Conservation (phyloP, 140 eudicot genomes). For the Oenanthe javanica region DNA sequence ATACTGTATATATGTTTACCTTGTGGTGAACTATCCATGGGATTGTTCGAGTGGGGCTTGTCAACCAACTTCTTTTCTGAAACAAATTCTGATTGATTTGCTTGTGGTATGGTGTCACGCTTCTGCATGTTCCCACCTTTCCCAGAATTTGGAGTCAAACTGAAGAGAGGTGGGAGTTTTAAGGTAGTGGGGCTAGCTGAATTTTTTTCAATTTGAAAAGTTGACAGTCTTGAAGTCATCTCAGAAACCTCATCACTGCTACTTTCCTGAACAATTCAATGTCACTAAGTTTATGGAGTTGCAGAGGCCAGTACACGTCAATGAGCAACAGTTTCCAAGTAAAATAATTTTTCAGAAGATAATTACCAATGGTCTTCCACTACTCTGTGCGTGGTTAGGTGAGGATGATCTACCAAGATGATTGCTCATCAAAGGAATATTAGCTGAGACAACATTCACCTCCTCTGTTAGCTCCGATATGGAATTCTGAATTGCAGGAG, state of each 20-base stretch:
- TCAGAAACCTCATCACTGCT: conserved; percentile 60
- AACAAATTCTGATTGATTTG: conserved; percentile 36
- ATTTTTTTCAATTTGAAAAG: conserved; percentile 65
- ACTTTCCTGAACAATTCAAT: conserved; percentile 50
- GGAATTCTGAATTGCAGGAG: conserved; percentile 81
- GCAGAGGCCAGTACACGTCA: conserved; percentile 1
- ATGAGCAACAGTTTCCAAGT: neutral
- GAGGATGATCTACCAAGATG: conserved; percentile 53
- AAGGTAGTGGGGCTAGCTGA: conserved; percentile 66
- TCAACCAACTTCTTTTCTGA: conserved; percentile 48
- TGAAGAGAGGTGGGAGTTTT: conserved; percentile 88
- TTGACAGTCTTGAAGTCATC: conserved; percentile 58
- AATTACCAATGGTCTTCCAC: conserved; percentile 70
- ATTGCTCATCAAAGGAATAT: conserved; percentile 49
- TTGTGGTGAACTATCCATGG: conserved; percentile 51
- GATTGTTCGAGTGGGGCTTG: conserved; percentile 38
- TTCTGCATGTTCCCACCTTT: conserved; percentile 66
- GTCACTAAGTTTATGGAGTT: conserved; percentile 9
- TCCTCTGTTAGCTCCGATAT: conserved; percentile 78
- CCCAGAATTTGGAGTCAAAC: conserved; percentile 71
- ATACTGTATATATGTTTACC: conserved; percentile 27
- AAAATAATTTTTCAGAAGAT: neutral
- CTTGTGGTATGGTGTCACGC: conserved; percentile 39
- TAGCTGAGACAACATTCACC: conserved; percentile 60
- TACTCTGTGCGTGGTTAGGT: conserved; percentile 64